Evolutionary conservation across 805 yeast species (phyloP).

Genomic region (Saccharomycopsis schoenii): DNA sequence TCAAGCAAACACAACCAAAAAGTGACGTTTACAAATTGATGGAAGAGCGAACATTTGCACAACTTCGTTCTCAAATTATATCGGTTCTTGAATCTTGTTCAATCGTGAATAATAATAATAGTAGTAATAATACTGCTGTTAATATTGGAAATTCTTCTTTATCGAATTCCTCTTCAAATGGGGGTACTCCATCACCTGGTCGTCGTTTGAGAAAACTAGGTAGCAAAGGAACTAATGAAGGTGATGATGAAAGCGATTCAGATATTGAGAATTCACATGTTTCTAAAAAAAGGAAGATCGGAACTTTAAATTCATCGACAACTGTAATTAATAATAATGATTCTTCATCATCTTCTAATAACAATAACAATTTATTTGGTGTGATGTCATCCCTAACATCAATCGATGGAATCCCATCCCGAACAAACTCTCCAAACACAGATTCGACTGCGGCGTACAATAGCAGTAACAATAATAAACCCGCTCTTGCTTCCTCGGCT

Average conservation of each 20-base stretch:
- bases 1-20: constrained; percentile 77
- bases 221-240: neutral
- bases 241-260: neutral
- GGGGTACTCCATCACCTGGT: neutral
- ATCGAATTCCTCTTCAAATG: constrained; percentile 3
- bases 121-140: neutral
- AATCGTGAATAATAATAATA: constrained; percentile 11
- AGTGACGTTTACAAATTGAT: constrained; percentile 67
- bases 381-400: constrained; percentile 3
- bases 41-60: constrained; percentile 56
- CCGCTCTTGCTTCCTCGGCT: constrained; percentile 15
- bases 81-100: constrained; percentile 25
- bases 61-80: constrained; percentile 26
- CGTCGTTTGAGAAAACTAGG: neutral
- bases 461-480: constrained; percentile 7
- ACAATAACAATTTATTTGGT: constrained; percentile 2
- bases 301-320: neutral
- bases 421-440: neutral
- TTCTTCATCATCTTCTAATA: constrained; percentile 8
- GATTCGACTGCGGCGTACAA: neutral
- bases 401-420: neutral
- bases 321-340: neutral
- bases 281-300: neutral
- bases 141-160: constrained; percentile 1
- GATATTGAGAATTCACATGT: neutral